Evolutionary conservation across 768 basidiomycete species (phyloP), one percentile per base, ranked within the genome.

Genomic region (Podaxis mareebaensis): DNA sequence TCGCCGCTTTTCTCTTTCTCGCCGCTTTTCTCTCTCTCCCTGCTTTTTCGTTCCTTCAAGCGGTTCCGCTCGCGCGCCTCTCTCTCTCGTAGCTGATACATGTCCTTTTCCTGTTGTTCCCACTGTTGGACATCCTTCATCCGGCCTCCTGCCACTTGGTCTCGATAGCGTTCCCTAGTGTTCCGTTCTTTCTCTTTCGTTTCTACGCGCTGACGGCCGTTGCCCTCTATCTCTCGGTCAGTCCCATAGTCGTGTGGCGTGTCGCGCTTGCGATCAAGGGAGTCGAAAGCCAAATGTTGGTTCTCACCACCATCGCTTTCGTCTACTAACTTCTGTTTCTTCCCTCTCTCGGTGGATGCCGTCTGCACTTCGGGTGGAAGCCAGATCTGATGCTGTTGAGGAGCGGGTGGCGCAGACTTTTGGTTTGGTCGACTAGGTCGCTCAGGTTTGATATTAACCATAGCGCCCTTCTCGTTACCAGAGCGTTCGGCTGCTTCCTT

Each of bases 1-100:
- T 53, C 52, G 60, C 30, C 66, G 42, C 61, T 66, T 51, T 60
- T 64, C 68, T 59, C 58, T 48, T 36, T 53, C 13, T 53, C 52
- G 60, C 30, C 66, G 42, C 61, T 66, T 51, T 60, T 64, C 68
- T 59, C 58, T 48, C 24, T 53, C 13, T 46, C 64, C 24, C 38
- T 33, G 22, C 53, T 46, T 30, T 33, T 57, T 30, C 42, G 48
- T 44, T 58, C 64, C 55, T 30, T 60, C 42, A 30, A 24, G 28
- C 56, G 56, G 28, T 53, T 57, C 33, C 38, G 40, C 28, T 38
- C 52, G 46, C 57, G 53, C 15, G 8, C 30, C 15, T 57, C 63
- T 40, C 53, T 56, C 26, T 52, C 55, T 12, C 55, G 64, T 24
- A 65, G 24, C 55, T 54, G 51, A n/a, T 55, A 6, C 49, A 46